Base-by-base conservation (phyloP, 2,329 filamentous ascomycete genomes). In the Aureobasidium sp. region DNA sequence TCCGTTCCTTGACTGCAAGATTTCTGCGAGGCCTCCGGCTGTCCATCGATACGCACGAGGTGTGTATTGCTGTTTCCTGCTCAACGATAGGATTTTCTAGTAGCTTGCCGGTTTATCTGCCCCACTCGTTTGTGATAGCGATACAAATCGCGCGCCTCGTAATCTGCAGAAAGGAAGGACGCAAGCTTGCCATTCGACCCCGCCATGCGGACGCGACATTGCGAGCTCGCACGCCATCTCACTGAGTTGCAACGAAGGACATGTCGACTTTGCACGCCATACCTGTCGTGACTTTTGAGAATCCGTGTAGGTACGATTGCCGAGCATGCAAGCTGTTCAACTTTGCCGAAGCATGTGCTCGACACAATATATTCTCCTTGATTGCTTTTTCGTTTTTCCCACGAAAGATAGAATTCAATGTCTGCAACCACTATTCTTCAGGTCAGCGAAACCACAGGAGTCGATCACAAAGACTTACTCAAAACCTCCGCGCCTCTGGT, bases 221-320 rank as follows among this genome's bases (percentile, higher is more conserved):
- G 45, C 45, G 45, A 49, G 45, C 45, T 49, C 45, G 45, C 45
- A 49, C 45, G 45, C 34, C 24, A 49, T 49, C 29, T 14, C 16
- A 21, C 12, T 22, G 4, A 17, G 24, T 49, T 2, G 14, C 17
- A 11, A 21, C 16, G 16, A 27, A 49, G 12, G 22, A 6, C 21
- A 39, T 49, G 12, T 38, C 45, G 45, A 38, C 10, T 24, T 49
- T 49, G 45, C 45, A 41, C 49, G 38, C 49, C 37, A 35, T 52
- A 2, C 4, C 17, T n/a, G 7, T 19, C 22, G 3, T 21, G 19
- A 12, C 42, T 25, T 5, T n/a, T n/a, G n/a, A 44, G 35, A 32
- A 53, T 5, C 24, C 45, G 52, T 22, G n/a, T 21, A 22, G 12
- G 37, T n/a, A 34, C 24, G 22, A 40, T 42, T n/a, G n/a, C n/a